Conservation (phyloP, 2,329 filamentous ascomycete genomes). For the Fusarium concolor region DNA sequence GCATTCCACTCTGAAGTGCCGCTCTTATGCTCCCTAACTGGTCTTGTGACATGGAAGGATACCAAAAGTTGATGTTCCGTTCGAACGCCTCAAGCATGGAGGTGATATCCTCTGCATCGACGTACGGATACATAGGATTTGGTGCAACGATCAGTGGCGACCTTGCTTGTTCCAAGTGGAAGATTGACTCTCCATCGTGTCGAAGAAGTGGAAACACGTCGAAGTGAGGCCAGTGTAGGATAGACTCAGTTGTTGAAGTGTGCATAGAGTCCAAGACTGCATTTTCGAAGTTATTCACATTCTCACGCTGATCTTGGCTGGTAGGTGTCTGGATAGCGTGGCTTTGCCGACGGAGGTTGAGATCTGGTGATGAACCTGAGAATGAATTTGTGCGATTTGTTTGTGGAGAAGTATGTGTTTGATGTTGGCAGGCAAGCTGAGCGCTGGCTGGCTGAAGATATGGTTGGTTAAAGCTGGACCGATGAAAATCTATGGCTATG, state of each 20-base stretch:
- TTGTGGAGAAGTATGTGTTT: conserved; percentile 35
- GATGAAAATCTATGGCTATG: accelerated
- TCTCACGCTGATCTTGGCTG: conserved; percentile 36
- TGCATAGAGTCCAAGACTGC: conserved; percentile 63
- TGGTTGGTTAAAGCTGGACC: neutral
- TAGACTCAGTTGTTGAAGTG: conserved; percentile 62
- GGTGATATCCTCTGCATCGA: conserved; percentile 56
- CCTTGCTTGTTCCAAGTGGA: conserved; percentile 60
- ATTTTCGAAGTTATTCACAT: conserved; percentile 54
- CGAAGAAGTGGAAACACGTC: conserved; percentile 58
- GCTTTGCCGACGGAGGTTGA: conserved; percentile 39
- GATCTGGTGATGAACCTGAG: conserved; percentile 39
- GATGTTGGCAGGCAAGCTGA: conserved; percentile 19
- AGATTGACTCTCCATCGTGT: conserved; percentile 58
- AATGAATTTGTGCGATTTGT: conserved; percentile 39
- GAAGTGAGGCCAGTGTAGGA: conserved; percentile 65
- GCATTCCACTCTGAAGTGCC: conserved; percentile 50
- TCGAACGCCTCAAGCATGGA: conserved; percentile 58
- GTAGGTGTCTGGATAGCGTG: conserved; percentile 42
- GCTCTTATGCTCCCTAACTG: conserved; percentile 52
- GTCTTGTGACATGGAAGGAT: conserved; percentile 59
- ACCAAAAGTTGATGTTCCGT: conserved; percentile 64
- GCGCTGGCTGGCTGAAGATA: conserved; percentile 13
- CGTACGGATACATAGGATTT: conserved; percentile 56
- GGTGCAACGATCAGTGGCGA: conserved; percentile 50